phyloP scores from a whole-genome alignment of 2,329 filamentous ascomycete species.

The Sporothrix dimorphospora region DNA sequence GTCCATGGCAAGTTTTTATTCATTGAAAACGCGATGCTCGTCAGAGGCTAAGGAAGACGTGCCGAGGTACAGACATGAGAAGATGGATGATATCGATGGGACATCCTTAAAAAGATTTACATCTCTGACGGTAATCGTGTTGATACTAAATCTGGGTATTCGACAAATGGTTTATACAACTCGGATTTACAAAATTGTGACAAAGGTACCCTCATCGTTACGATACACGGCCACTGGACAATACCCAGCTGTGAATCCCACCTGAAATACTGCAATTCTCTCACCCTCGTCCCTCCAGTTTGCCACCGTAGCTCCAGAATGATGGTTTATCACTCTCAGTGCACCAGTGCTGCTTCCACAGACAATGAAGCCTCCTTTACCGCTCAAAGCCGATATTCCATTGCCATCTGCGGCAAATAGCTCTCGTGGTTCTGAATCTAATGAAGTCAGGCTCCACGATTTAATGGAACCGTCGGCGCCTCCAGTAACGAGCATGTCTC shows the following conservation, averaged over 20 bases:
- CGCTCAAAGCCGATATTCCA: neutral
- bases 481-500: neutral
- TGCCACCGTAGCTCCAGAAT: neutral
- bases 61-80: too few relatives aligned
- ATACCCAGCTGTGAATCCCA: neutral
- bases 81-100: too few relatives aligned
- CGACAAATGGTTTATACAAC: neutral
- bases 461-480: neutral
- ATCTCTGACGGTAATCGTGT: too few relatives aligned
- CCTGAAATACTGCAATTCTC: slow-evolving; percentile 4
- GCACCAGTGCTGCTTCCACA: neutral
- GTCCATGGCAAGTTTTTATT: too few relatives aligned
- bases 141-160: neutral
- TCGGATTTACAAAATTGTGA: neutral
- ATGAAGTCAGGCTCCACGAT: neutral
- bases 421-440: slow-evolving; percentile 1
- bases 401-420: neutral
- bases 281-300: neutral
- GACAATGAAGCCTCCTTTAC: neutral
- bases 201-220: neutral
- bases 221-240: neutral
- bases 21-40: too few relatives aligned
- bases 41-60: too few relatives aligned
- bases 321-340: neutral
- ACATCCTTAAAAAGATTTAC: too few relatives aligned